These are phyloP conservation scores for Wakefieldia striispora DNA, from an alignment of 768 basidiomycete species.

Conservation along the genomic window DNA sequence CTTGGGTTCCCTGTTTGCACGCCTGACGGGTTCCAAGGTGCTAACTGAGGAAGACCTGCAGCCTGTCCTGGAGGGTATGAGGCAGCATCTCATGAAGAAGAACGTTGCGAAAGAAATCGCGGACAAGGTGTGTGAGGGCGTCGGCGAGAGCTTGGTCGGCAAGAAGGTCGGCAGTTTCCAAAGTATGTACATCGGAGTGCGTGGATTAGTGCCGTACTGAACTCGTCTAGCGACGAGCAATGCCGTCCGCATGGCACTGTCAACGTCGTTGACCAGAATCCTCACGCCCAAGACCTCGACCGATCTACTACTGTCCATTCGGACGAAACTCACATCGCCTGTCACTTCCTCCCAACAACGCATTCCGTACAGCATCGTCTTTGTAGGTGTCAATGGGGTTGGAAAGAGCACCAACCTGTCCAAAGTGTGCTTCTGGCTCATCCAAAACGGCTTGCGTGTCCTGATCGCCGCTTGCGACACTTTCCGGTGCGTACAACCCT, in stretches of 20 bases:
- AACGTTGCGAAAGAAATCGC: conserved; percentile 97
- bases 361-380: conserved; percentile 88
- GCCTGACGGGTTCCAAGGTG: conserved; percentile 81
- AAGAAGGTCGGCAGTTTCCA: conserved; percentile 90
- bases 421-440: conserved; percentile 98
- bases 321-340: conserved; percentile 78
- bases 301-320: conserved; percentile 91
- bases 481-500: conserved; percentile 59
- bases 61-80: conserved; percentile 91
- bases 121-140: conserved; percentile 91
- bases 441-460: conserved; percentile 91
- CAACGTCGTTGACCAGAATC: conserved; percentile 85
- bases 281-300: conserved; percentile 96
- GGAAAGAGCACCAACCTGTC: conserved; percentile 98
- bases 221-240: conserved; percentile 66
- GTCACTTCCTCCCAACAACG: conserved; percentile 73
- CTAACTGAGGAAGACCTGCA: conserved; percentile 80
- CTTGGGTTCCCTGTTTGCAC: conserved; percentile 77
- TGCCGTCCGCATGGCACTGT: conserved; percentile 80
- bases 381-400: conserved; percentile 98
- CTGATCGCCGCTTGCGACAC: conserved; percentile 99
- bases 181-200: conserved; percentile 47
- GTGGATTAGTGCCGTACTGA: conserved; percentile 1
- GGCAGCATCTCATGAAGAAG: conserved; percentile 97
- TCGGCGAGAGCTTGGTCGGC: conserved; percentile 87